Evolutionary conservation across 1,139 yeast species (phyloP).

Genomic region (Petasospora rhodanensis): DNA sequence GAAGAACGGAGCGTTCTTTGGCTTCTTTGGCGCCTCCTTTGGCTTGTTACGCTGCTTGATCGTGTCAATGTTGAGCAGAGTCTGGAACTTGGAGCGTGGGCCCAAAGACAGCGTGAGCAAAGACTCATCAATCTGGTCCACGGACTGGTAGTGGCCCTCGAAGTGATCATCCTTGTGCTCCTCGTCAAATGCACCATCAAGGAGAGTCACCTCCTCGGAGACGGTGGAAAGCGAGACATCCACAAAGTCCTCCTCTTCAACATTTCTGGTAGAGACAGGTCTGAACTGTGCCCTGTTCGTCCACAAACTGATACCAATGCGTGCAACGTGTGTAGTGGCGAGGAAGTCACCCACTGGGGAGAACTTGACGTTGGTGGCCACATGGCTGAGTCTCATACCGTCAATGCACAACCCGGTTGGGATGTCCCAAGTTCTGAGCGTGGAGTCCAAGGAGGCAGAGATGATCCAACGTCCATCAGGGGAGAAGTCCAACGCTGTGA

Average conservation of each 20-base stretch:
- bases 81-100: constrained; percentile 74
- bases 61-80: constrained; percentile 74
- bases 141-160: constrained; percentile 43
- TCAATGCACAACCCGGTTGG: constrained; percentile 98
- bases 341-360: constrained; percentile 88
- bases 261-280: constrained; percentile 63
- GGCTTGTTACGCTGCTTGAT: constrained; percentile 89
- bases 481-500: constrained; percentile 84
- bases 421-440: constrained; percentile 94
- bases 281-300: constrained; percentile 83
- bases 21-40: constrained; percentile 80
- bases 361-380: constrained; percentile 74
- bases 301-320: constrained; percentile 91
- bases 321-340: constrained; percentile 90
- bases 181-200: constrained; percentile 73
- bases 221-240: constrained; percentile 67
- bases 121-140: constrained; percentile 59
- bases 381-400: constrained; percentile 73
- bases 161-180: constrained; percentile 29
- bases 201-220: constrained; percentile 73
- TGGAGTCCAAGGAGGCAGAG: constrained; percentile 77
- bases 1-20: constrained; percentile 81
- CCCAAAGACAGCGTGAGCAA: constrained; percentile 72
- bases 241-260: constrained; percentile 70
- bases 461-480: constrained; percentile 97